Percentiles rank a stretch among this genome's conserved stretches.
Evolutionary conservation across 2,329 filamentous ascomycete genomes (phyloP).

Genomic region (Fusarium drepaniforme): DNA sequence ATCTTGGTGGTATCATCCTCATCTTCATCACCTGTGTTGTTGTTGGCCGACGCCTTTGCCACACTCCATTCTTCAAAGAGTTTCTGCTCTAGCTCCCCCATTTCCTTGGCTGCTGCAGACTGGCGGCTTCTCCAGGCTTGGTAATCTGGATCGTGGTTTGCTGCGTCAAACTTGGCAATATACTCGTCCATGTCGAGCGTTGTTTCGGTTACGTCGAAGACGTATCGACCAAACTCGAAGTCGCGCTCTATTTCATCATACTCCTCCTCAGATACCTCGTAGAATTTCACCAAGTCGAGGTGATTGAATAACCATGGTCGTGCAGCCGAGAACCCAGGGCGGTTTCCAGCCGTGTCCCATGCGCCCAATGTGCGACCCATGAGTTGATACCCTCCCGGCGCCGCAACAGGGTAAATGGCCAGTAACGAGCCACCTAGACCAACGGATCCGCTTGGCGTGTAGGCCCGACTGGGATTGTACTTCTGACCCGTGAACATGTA

Average conservation of each 20-base stretch:
- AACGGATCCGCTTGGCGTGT: slow-evolving; percentile 38
- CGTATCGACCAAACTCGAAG: slow-evolving; percentile 48
- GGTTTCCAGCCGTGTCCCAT: slow-evolving; percentile 50
- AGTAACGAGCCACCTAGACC: slow-evolving; percentile 52
- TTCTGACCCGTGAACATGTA: not conserved
- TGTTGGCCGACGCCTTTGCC: not conserved
- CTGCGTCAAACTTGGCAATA: slow-evolving; percentile 19
- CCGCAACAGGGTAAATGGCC: slow-evolving; percentile 52
- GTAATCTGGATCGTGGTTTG: not conserved
- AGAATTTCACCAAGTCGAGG: slow-evolving; percentile 51
- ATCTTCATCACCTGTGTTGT: not conserved
- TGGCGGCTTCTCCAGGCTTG: not conserved
- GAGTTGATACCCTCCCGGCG: slow-evolving; percentile 56
- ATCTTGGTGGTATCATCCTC: not conserved
- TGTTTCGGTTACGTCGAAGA: slow-evolving; percentile 41
- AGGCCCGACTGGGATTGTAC: not conserved
- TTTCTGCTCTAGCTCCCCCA: not conserved
- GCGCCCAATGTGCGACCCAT: slow-evolving; percentile 48
- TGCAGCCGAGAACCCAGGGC: slow-evolving; percentile 43
- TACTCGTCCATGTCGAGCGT: slow-evolving; percentile 48
- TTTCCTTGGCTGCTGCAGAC: not conserved
- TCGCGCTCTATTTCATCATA: slow-evolving; percentile 45
- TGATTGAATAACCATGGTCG: slow-evolving; percentile 53
- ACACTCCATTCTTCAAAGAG: not conserved
- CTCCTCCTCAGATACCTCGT: slow-evolving; percentile 49